Conservation (phyloP, 208 protist species). For the Leishmania tropica region DNA sequence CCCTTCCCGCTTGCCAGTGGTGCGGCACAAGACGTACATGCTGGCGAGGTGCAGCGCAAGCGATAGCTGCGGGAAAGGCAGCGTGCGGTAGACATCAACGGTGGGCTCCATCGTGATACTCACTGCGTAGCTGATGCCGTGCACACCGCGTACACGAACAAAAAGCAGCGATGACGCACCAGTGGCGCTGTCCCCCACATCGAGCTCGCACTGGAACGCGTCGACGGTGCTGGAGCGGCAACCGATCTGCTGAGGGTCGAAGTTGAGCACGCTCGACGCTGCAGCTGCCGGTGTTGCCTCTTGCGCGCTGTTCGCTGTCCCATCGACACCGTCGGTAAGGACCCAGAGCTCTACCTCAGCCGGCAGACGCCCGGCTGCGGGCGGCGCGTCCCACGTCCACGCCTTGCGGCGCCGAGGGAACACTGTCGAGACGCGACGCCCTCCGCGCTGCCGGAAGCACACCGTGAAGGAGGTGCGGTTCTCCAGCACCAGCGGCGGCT, state of each 20-base stretch:
- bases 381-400: slow-evolving; percentile 62
- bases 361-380: neutral
- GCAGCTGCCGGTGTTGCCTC: neutral
- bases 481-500: slow-evolving; percentile 73
- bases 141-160: slow-evolving; percentile 67
- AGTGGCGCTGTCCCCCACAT: slow-evolving; percentile 16
- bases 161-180: slow-evolving; percentile 52
- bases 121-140: slow-evolving; percentile 69
- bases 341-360: slow-evolving; percentile 31
- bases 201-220: slow-evolving; percentile 34
- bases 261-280: slow-evolving; percentile 45
- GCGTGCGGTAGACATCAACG: slow-evolving; percentile 59
- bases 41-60: slow-evolving; percentile 56
- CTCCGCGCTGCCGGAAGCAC: slow-evolving; percentile 48
- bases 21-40: slow-evolving; percentile 49
- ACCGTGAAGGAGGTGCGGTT: slow-evolving; percentile 69
- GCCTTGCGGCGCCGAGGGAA: slow-evolving; percentile 60
- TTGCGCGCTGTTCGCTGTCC: neutral
- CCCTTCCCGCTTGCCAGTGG: slow-evolving; percentile 11
- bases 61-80: slow-evolving; percentile 68
- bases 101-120: slow-evolving; percentile 71
- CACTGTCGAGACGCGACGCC: slow-evolving; percentile 34
- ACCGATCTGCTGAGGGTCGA: slow-evolving; percentile 50
- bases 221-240: slow-evolving; percentile 7
- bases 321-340: neutral